Evolutionary conservation across 805 yeast genomes (phyloP).

Genomic region (Saturnispora dispora): DNA sequence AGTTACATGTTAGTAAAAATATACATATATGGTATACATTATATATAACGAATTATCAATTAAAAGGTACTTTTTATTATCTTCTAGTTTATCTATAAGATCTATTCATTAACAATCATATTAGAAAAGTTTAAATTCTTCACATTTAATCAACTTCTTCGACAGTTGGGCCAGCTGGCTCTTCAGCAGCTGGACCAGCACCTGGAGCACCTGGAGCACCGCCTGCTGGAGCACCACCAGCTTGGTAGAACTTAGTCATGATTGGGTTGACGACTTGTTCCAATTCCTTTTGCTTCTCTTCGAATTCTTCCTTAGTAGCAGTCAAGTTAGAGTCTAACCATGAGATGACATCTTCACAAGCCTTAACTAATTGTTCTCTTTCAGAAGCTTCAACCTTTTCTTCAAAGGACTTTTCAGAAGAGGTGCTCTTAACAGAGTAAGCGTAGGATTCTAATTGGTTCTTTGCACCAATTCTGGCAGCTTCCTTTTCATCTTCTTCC

Average conservation of each 20-base stretch:
- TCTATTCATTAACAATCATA: background rate
- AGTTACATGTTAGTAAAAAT: background rate
- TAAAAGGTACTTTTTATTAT: slow-evolving; percentile 1
- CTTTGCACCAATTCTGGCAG: slow-evolving; percentile 86
- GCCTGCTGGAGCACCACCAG: slow-evolving; percentile 73
- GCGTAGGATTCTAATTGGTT: slow-evolving; percentile 93
- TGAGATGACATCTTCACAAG: slow-evolving; percentile 74
- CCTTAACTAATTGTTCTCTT: slow-evolving; percentile 56
- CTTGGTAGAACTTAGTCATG: slow-evolving; percentile 94
- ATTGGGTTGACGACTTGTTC: slow-evolving; percentile 94
- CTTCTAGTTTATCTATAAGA: background rate
- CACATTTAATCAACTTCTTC: slow-evolving; percentile 62
- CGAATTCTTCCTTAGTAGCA: slow-evolving; percentile 85
- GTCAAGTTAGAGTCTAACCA: slow-evolving; percentile 95
- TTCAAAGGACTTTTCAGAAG: slow-evolving; percentile 65
- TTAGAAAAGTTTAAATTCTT: slow-evolving; percentile 2
- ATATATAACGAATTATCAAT: background rate
- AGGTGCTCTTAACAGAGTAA: slow-evolving; percentile 81
- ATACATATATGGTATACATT: background rate
- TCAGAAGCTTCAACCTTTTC: slow-evolving; percentile 53
- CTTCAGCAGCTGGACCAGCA: slow-evolving; percentile 36
- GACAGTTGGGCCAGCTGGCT: slow-evolving; percentile 75
- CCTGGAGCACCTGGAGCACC: slow-evolving; percentile 43
- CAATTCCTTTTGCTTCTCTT: slow-evolving; percentile 90
- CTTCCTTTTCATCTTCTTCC: slow-evolving; percentile 57